Conservation (phyloP, 352 stramenopile genomes). For the Thalassiosira oceanica region DNA sequence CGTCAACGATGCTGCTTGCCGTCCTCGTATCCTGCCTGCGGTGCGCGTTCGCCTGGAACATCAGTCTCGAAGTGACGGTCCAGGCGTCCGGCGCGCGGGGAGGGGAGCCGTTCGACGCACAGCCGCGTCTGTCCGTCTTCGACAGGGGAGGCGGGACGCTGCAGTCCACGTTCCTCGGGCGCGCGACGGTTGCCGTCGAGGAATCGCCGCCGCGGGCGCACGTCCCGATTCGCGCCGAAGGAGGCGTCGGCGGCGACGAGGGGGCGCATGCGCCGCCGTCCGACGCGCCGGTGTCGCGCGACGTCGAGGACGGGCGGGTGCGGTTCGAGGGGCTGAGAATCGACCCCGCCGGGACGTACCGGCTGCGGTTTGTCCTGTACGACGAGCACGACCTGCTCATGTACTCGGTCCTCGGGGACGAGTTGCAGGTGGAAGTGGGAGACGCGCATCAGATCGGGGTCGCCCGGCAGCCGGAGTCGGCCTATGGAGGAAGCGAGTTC, state of each 20-base stretch:
- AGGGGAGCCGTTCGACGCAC: slow-evolving; percentile 38
- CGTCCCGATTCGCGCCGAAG: no score
- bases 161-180: slow-evolving; percentile 41
- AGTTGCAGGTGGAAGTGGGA: slow-evolving; percentile 48
- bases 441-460: slow-evolving; percentile 41
- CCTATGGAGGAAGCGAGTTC: slow-evolving; percentile 48
- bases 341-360: slow-evolving; percentile 41
- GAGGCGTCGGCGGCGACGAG: no score
- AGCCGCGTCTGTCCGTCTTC: slow-evolving; percentile 42
- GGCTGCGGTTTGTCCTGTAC: slow-evolving; percentile 51
- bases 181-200: slow-evolving; percentile 33
- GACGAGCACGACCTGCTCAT: slow-evolving; percentile 50
- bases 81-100: slow-evolving; percentile 39
- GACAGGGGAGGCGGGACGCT: slow-evolving; percentile 38
- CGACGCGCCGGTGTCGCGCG: slow-evolving; percentile 19
- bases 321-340: slow-evolving; percentile 49
- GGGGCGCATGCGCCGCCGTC: no score
- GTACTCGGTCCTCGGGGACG: slow-evolving; percentile 22
- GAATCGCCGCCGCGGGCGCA: no score
- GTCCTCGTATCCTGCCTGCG: slow-evolving; percentile 6
- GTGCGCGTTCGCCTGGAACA: slow-evolving; percentile 37
- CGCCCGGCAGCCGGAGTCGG: slow-evolving; percentile 42
- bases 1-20: not conserved
- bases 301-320: not conserved
- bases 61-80: slow-evolving; percentile 31